phyloP scores from a whole-genome alignment of 495 filamentous ascomycete genomes.

The Tuber aestivum region DNA sequence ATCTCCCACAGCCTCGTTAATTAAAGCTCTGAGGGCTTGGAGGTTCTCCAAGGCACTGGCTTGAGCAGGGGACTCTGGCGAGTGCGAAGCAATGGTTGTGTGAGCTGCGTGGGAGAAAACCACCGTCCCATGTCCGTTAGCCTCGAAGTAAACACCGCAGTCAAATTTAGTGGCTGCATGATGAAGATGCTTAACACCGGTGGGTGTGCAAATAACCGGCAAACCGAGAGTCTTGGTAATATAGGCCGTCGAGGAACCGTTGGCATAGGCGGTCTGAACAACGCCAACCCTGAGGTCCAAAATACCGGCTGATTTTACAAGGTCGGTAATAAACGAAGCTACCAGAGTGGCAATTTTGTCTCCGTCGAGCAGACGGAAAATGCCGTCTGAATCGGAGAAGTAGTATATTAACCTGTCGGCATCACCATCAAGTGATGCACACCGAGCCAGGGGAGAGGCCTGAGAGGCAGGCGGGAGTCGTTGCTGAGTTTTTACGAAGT shows the following conservation, averaged over 20 bases:
- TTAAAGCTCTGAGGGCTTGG: slow-evolving; percentile 71
- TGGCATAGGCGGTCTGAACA: slow-evolving; percentile 95
- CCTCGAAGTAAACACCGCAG: slow-evolving; percentile 96
- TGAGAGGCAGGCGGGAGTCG: slow-evolving; percentile 79
- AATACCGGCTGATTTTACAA: slow-evolving; percentile 71
- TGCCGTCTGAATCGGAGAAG: slow-evolving; percentile 71
- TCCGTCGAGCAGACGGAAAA: slow-evolving; percentile 87
- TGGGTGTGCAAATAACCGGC: slow-evolving; percentile 85
- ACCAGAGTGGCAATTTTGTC: slow-evolving; percentile 94
- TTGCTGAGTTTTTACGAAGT: slow-evolving; percentile 96
- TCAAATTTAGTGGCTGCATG: slow-evolving; percentile 88
- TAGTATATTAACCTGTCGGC: slow-evolving; percentile 95
- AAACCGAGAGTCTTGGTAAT: slow-evolving; percentile 81
- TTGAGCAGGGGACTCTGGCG: slow-evolving; percentile 87
- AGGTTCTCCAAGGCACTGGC: slow-evolving; percentile 76
- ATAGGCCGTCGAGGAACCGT: slow-evolving; percentile 89
- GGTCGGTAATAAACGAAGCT: slow-evolving; percentile 87
- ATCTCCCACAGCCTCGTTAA: slow-evolving; percentile 97
- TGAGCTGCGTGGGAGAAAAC: slow-evolving; percentile 81
- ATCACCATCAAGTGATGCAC: slow-evolving; percentile 88
- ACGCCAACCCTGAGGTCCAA: slow-evolving; percentile 80
- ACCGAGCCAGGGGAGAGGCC: slow-evolving; percentile 66
- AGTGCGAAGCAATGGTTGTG: slow-evolving; percentile 64
- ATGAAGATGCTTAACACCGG: slow-evolving; percentile 95
- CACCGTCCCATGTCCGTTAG: slow-evolving; percentile 95